Percentiles rank a stretch among this genome's conserved stretches.
These are phyloP conservation scores for Thelephora ganbajun DNA, from an alignment of 768 basidiomycete species.

Conservation along the genomic window DNA sequence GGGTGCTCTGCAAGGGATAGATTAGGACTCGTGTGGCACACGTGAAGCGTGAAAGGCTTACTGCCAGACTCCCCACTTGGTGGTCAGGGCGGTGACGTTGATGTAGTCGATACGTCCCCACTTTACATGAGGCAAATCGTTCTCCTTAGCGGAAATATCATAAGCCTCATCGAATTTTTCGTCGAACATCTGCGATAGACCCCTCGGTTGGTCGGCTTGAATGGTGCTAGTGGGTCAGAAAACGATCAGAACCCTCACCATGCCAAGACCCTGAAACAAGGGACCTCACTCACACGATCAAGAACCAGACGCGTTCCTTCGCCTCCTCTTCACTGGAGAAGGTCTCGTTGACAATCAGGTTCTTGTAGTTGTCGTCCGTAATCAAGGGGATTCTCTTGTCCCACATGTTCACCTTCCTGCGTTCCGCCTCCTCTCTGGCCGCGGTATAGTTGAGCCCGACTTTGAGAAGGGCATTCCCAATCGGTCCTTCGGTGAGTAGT, in stretches of 20 bases:
- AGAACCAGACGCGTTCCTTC: conserved; percentile 54
- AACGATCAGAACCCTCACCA: background rate
- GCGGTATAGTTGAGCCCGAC: conserved; percentile 66
- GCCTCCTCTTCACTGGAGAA: conserved; percentile 47
- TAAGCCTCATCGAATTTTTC: conserved; percentile 61
- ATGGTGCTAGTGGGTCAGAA: conserved; percentile 28
- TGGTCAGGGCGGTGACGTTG: conserved; percentile 70
- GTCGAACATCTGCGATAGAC: conserved; percentile 59
- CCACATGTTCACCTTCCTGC: conserved; percentile 30
- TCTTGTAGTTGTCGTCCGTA: conserved; percentile 69
- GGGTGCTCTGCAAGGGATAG: conserved; percentile 43
- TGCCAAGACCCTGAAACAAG: background rate
- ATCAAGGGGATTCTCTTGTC: conserved; percentile 64
- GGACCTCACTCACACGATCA: conserved; percentile 47
- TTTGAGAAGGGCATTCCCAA: conserved; percentile 36
- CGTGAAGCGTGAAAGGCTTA: conserved; percentile 22
- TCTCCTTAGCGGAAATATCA: conserved; percentile 42
- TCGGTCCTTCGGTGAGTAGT: conserved; percentile 37
- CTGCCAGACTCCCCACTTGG: conserved; percentile 81
- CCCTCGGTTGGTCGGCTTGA: conserved; percentile 43
- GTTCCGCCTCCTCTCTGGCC: conserved; percentile 20
- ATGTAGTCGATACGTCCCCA: conserved; percentile 86
- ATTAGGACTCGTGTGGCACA: background rate
- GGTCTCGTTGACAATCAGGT: conserved; percentile 56
- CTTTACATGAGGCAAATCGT: conserved; percentile 55